Base-by-base conservation (phyloP, 2,329 filamentous ascomycete genomes). In the Magnaporthiopsis rhizophila region DNA sequence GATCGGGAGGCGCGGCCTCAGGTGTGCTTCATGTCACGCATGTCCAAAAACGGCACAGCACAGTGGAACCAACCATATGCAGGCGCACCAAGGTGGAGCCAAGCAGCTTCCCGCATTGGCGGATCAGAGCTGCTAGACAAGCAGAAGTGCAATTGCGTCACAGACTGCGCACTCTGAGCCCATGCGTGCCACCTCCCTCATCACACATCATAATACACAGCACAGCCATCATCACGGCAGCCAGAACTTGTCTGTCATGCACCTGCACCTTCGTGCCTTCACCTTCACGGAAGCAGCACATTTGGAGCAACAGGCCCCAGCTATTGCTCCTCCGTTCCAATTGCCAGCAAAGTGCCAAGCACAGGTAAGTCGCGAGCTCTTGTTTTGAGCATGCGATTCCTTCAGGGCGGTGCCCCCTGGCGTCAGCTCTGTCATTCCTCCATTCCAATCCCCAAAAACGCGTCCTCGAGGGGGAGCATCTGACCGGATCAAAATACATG, bases 111-210 rank as follows among this genome's bases (percentile, higher is more conserved):
- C 45, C 45, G 45, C 45, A 21, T 53, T 21, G 21, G 45, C 45
- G 45, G 38, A 18, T 45, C 38, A 38, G 5, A 45, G 36, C 45
- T 50, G 34, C 34, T 8, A 2, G 34, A 9, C 12, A 36, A 36
- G 34, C 9, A 8, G 45, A 2, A 38, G n/a, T n/a, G 34, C 26
- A 24, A 61, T 61, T 61, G 59, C 59, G 59, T 61, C 59, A 61
- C 59, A 45, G 59, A 61, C 34, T 12, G 18, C 32, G 32, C 7
- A n/a, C 26, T 59, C 26, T 24, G 34, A 30, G 28, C 30, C 58
- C 26, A 32, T 30, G 18, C 18, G 30, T 32, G 21, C 58, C 58
- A 32, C 58, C 30, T 32, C 58, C 26, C 58, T 30, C 21, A 24
- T 53, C 21, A 50, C 8, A 50, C 45, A 53, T 11, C n/a, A 53